phyloP scores from a whole-genome alignment of 208 protist genomes.

The Leishmania major region DNA sequence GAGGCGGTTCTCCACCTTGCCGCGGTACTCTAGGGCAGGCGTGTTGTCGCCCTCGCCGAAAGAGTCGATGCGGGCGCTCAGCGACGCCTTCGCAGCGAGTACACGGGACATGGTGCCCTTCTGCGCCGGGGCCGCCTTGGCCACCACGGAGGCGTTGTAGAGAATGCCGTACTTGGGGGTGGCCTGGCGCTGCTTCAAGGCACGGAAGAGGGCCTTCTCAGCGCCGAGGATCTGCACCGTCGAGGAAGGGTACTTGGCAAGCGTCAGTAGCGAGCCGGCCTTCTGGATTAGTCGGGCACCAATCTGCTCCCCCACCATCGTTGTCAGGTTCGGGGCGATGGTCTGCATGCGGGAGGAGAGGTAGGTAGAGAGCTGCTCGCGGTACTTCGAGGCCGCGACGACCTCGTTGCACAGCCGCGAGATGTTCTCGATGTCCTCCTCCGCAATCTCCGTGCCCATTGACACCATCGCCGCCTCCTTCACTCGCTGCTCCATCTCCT shows the following conservation, averaged over 20 bases:
- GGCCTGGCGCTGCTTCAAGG: constrained; percentile 98
- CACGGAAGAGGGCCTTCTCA: constrained; percentile 98
- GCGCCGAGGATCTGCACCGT: constrained; percentile 99
- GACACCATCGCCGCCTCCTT: constrained; percentile 97
- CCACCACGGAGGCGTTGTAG: constrained; percentile 98
- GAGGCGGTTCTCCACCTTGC: constrained; percentile 87
- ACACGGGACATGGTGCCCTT: constrained; percentile 97
- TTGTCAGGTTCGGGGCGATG: constrained; percentile 99
- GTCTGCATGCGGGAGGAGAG: constrained; percentile 98
- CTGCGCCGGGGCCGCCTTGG: constrained; percentile 92
- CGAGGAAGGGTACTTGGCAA: constrained; percentile 99
- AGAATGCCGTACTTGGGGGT: constrained; percentile 99
- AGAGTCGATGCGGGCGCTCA: constrained; percentile 98
- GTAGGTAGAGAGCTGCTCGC: constrained; percentile 96
- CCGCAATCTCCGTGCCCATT: constrained; percentile 98
- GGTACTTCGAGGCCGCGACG: constrained; percentile 94
- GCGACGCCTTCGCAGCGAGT: constrained; percentile 98
- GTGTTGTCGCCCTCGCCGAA: constrained; percentile 95
- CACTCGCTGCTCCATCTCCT: constrained; percentile 95
- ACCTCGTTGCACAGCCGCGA: constrained; percentile 91
- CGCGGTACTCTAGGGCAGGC: constrained; percentile 90
- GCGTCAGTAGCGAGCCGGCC: constrained; percentile 96
- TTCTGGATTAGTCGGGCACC: constrained; percentile 99
- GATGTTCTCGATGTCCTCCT: constrained; percentile 97
- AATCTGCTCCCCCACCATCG: constrained; percentile 98